Conservation (phyloP, 225 moss, liverwort and hornwort genomes). For the Antitrichia curtipendula region DNA sequence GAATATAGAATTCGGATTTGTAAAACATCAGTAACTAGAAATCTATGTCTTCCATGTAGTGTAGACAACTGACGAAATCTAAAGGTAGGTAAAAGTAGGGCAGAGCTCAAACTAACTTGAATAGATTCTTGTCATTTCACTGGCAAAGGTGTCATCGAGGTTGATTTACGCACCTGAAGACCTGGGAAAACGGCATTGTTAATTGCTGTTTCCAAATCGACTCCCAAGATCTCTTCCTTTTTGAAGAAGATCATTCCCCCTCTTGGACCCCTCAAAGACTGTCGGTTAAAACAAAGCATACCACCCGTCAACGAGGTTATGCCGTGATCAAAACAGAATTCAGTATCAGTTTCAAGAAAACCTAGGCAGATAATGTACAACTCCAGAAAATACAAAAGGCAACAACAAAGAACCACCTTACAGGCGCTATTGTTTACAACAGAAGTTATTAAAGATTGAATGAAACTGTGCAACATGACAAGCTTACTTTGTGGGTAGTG, state of each 20-base stretch:
- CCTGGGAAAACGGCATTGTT: conserved; percentile 89
- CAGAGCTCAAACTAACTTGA: not conserved
- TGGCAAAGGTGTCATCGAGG: not conserved
- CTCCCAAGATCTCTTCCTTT: conserved; percentile 49
- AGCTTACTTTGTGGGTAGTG: conserved; percentile 76
- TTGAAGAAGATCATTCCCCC: conserved; percentile 90
- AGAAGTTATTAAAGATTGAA: not conserved
- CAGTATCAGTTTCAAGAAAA: not conserved
- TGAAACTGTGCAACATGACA: not conserved
- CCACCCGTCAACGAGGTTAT: not conserved
- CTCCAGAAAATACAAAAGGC: not conserved
- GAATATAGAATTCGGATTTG: not conserved
- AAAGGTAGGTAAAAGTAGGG: not conserved
- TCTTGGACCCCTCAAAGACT: conserved; percentile 82
- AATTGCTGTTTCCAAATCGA: conserved; percentile 60
- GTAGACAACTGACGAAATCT: not conserved
- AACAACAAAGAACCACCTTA: not conserved
- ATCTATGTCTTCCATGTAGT: not conserved
- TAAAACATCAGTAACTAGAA: not conserved
- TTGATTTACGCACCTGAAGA: conserved; percentile 41
- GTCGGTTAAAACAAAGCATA: not conserved
- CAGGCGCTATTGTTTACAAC: not conserved
- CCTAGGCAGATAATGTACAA: not conserved
- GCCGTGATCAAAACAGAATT: not conserved
- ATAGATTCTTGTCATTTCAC: not conserved